These are phyloP conservation scores for Ophiostoma tasmaniense DNA, from an alignment of 2,329 filamentous ascomycete species.

Conservation along the genomic window DNA sequence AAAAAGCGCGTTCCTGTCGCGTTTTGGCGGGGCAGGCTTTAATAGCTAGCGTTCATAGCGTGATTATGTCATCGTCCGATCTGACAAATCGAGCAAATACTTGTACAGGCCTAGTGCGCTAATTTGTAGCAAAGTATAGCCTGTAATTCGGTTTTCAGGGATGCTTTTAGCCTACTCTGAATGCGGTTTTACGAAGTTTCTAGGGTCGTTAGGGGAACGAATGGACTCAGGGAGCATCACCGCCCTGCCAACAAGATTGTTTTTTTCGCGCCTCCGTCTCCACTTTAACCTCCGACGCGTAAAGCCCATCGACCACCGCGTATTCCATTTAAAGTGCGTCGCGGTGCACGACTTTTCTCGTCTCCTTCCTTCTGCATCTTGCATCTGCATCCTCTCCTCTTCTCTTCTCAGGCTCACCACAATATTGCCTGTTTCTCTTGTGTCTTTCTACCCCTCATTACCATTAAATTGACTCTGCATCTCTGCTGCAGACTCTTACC, in stretches of 20 bases:
- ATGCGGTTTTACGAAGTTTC: no score
- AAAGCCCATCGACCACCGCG: constrained; percentile 15
- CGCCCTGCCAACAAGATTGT: constrained; percentile 13
- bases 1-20: constrained; percentile 15
- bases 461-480: neutral
- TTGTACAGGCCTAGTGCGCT: neutral
- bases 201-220: no score
- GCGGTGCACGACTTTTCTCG: constrained; percentile 18
- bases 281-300: constrained; percentile 20
- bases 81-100: constrained; percentile 2
- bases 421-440: constrained; percentile 4
- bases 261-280: constrained; percentile 17
- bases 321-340: constrained; percentile 22
- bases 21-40: constrained; percentile 9
- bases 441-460: neutral
- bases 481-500: neutral
- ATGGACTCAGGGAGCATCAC: neutral
- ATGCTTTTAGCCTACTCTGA: neutral
- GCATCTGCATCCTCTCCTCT: constrained; percentile 9
- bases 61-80: neutral
- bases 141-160: neutral
- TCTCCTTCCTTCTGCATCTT: neutral
- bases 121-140: neutral
- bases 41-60: neutral
- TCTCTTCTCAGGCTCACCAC: constrained; percentile 12